Percentiles rank a stretch among this genome's conserved stretches.
phyloP scores from a whole-genome alignment of 768 basidiomycete species.

The Suillus occidentalis region DNA sequence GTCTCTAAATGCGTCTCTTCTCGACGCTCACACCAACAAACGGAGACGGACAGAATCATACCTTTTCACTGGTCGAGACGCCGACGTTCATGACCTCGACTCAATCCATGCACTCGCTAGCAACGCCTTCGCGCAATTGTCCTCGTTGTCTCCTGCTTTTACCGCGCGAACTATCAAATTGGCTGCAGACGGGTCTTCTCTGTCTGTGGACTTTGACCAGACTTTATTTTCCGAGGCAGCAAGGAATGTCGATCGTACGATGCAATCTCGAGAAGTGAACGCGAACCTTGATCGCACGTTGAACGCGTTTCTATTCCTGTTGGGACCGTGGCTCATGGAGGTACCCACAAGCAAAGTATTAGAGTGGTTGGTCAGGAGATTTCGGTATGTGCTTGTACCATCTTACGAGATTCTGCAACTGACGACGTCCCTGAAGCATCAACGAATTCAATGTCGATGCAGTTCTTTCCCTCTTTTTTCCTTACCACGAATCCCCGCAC shows the following conservation, averaged over 20 bases:
- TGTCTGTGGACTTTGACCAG: constrained; percentile 54
- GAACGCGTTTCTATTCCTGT: constrained; percentile 58
- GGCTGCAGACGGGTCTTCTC: constrained; percentile 17
- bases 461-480: constrained; percentile 80
- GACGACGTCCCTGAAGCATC: constrained; percentile 50
- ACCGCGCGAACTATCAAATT: constrained; percentile 15
- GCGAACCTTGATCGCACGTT: constrained; percentile 63
- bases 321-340: constrained; percentile 84
- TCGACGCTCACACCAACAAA: constrained; percentile 59
- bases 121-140: constrained; percentile 76
- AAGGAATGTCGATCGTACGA: constrained; percentile 74
- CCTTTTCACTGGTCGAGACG: constrained; percentile 81
- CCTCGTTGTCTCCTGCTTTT: constrained; percentile 58
- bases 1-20: constrained; percentile 75
- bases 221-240: constrained; percentile 79
- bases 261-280: constrained; percentile 62
- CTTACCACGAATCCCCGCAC: constrained; percentile 93
- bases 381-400: constrained; percentile 59
- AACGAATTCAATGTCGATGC: constrained; percentile 90
- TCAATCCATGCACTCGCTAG: constrained; percentile 77
- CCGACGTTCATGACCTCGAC: constrained; percentile 85
- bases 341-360: constrained; percentile 78
- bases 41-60: constrained; percentile 76
- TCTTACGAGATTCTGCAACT: background rate
- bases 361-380: constrained; percentile 93